phyloP scores from a whole-genome alignment of 202 grass and related monocot genomes.

The Carex sylvatica region DNA sequence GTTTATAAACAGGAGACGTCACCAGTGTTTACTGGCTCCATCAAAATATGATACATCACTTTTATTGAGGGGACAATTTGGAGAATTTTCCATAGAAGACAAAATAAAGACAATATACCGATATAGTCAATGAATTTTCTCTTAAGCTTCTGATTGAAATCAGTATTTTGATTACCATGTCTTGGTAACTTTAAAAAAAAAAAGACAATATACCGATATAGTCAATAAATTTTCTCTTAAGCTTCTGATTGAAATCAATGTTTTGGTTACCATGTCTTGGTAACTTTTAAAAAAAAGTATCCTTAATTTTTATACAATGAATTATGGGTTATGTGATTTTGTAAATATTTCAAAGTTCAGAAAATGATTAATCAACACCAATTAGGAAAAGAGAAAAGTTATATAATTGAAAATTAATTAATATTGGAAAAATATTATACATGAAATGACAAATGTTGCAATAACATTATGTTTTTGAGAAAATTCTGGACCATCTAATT shows the following conservation, averaged over 20 bases:
- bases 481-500: too few species aligned
- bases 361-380: too few species aligned
- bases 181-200: background rate
- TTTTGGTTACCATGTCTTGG: background rate
- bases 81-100: slow-evolving; percentile 2
- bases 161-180: background rate
- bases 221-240: background rate
- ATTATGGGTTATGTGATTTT: too few species aligned
- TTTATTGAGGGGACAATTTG: slow-evolving; percentile 1
- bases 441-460: too few species aligned
- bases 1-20: slow-evolving; percentile 11
- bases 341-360: too few species aligned
- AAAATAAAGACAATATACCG: too few species aligned
- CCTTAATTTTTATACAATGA: too few species aligned
- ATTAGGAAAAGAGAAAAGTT: too few species aligned
- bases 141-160: background rate
- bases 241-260: background rate
- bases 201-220: background rate
- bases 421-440: too few species aligned
- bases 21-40: background rate
- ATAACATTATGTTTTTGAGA: too few species aligned
- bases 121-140: background rate
- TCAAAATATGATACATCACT: slow-evolving; percentile 5
- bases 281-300: too few species aligned
- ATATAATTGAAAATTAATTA: too few species aligned